A percentile compares a stretch with the other conserved stretches of the same genome.
These are phyloP conservation scores for Bryoerythrophyllum caledonicum DNA, from an alignment of 225 moss, liverwort and hornwort genomes.

Conservation along the genomic window DNA sequence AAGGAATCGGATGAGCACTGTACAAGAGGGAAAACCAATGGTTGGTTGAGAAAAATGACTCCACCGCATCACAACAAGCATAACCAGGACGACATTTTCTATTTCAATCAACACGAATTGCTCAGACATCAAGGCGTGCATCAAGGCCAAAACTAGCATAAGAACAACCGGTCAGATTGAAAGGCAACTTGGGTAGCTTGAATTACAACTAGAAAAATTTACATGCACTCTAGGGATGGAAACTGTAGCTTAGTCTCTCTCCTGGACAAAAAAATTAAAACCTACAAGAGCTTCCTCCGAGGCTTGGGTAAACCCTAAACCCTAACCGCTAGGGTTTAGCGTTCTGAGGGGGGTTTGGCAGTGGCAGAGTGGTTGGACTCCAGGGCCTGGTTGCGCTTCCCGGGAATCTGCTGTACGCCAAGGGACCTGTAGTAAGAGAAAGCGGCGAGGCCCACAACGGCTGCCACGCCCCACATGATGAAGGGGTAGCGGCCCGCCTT, in stretches of 20 bases:
- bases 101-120: background rate
- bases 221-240: background rate
- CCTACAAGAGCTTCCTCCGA: background rate
- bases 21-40: background rate
- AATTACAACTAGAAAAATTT: background rate
- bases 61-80: background rate
- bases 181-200: background rate
- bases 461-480: conserved; percentile 48
- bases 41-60: background rate
- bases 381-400: conserved; percentile 52
- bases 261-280: background rate
- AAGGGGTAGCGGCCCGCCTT: conserved; percentile 69
- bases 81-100: background rate
- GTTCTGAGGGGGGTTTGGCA: conserved; percentile 47
- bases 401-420: conserved; percentile 39
- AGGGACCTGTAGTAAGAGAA: conserved; percentile 60
- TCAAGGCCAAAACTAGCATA: background rate
- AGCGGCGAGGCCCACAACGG: conserved; percentile 51
- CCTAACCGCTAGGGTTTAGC: conserved; percentile 17
- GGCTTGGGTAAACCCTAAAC: no score
- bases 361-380: conserved; percentile 53
- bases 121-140: background rate
- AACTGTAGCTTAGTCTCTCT: background rate
- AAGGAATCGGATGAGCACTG: background rate
- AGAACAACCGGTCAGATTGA: background rate